These are phyloP conservation scores for Populus tomentosa DNA, from an alignment of 441 rosid species.

Conservation along the genomic window DNA sequence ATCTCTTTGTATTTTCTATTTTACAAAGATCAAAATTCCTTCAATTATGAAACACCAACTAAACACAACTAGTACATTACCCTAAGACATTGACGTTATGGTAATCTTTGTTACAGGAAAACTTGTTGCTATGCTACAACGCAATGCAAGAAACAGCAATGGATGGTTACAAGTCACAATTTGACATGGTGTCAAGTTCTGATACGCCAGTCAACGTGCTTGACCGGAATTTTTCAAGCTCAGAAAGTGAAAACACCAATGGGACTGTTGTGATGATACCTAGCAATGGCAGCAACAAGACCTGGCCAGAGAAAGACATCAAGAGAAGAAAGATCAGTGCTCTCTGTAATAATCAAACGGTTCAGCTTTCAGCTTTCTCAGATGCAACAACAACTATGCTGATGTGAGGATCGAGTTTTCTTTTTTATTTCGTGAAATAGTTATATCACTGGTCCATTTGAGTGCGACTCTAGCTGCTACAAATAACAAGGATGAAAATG, in stretches of 20 bases:
- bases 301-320: slow-evolving; percentile 7
- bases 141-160: slow-evolving; percentile 32
- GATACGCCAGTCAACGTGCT: slow-evolving; percentile 55
- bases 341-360: slow-evolving; percentile 14
- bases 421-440: not conserved
- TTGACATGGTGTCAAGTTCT: slow-evolving; percentile 37
- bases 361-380: slow-evolving; percentile 24
- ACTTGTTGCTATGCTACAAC: slow-evolving; percentile 45
- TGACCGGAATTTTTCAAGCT: slow-evolving; percentile 45
- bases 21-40: too few species aligned
- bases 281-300: not conserved
- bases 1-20: too few species aligned
- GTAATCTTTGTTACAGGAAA: slow-evolving; percentile 36
- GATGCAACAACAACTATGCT: slow-evolving; percentile 7
- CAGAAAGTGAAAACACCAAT: slow-evolving; percentile 38
- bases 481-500: slow-evolving; percentile 8
- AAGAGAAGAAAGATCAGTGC: slow-evolving; percentile 42
- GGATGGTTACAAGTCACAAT: slow-evolving; percentile 35
- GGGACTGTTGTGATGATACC: slow-evolving; percentile 10
- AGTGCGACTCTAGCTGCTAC: slow-evolving; percentile 33
- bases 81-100: not conserved
- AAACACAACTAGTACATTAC: not conserved
- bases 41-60: not conserved
- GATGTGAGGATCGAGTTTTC: not conserved
- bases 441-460: slow-evolving; percentile 29